Evolutionary conservation across 1,139 yeast species (phyloP).

Genomic region (Taiozyma sp.): DNA sequence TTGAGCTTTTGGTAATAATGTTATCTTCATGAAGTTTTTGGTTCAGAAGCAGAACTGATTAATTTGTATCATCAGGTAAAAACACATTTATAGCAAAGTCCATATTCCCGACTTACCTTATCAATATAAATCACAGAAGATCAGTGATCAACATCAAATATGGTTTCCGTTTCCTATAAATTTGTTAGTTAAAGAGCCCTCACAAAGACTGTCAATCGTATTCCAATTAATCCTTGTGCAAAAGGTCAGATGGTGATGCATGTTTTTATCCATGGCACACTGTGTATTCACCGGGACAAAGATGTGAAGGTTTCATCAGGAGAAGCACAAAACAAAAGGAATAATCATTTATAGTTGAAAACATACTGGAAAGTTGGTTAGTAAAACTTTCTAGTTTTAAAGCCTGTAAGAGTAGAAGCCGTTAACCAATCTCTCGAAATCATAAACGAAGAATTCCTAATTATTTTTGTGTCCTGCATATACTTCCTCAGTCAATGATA

Average conservation of each 20-base stretch:
- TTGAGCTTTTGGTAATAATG: slow-evolving; percentile 37
- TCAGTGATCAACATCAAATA: not conserved
- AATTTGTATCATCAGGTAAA: slow-evolving; percentile 49
- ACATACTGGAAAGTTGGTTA: not conserved
- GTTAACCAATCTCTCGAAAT: slow-evolving; percentile 22
- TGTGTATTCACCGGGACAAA: slow-evolving; percentile 51
- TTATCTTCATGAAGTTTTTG: slow-evolving; percentile 61
- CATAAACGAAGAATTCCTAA: slow-evolving; percentile 68
- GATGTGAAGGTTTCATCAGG: slow-evolving; percentile 32
- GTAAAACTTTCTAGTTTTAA: not conserved
- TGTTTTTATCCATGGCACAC: slow-evolving; percentile 61
- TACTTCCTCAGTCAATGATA: slow-evolving; percentile 50
- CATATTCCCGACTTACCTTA: not conserved
- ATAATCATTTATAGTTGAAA: not conserved
- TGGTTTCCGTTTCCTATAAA: not conserved
- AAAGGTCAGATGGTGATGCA: slow-evolving; percentile 87
- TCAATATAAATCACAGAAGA: not conserved
- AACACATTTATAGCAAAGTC: not conserved
- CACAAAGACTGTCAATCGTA: not conserved
- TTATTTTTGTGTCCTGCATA: slow-evolving; percentile 55
- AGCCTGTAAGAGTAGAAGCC: not conserved
- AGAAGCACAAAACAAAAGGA: slow-evolving; percentile 1
- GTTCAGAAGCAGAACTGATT: slow-evolving; percentile 88
- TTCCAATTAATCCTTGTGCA: not conserved
- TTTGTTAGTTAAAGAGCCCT: not conserved